Evolutionary conservation across 1,284 basidiomycete genomes (phyloP).

Genomic region (Xanthoconium separans): DNA sequence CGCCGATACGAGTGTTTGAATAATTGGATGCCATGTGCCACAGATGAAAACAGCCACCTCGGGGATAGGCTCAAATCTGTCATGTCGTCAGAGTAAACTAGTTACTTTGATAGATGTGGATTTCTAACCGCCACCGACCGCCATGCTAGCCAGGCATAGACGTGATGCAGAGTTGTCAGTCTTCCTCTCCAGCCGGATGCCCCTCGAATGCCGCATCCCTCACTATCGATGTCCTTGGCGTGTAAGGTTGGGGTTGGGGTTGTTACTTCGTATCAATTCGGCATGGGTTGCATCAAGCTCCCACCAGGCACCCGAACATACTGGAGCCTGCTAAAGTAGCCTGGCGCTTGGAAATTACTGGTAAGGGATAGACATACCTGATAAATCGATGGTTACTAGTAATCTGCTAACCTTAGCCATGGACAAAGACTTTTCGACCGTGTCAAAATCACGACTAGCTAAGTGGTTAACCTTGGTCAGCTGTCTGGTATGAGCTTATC

Average conservation of each 20-base stretch:
- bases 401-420: slow-evolving; percentile 19
- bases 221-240: neutral
- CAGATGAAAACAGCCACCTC: neutral
- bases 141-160: neutral
- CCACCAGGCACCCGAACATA: neutral
- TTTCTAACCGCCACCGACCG: slow-evolving; percentile 1
- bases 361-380: slow-evolving; percentile 4
- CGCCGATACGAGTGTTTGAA: neutral
- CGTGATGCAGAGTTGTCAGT: neutral
- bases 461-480: slow-evolving; percentile 27
- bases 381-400: neutral
- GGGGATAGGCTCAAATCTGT: slow-evolving; percentile 1
- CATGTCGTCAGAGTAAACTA: slow-evolving; percentile 7
- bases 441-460: slow-evolving; percentile 15
- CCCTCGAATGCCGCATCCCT: neutral
- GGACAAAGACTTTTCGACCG: neutral
- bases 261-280: slow-evolving; percentile 3
- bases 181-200: neutral
- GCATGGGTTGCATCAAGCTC: neutral
- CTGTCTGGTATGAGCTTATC: slow-evolving; percentile 28
- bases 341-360: slow-evolving; percentile 1
- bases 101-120: slow-evolving; percentile 6
- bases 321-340: neutral
- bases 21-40: neutral
- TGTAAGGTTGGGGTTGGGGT: neutral